Conservation (phyloP, 768 basidiomycete species). For the Mycena alexandri region DNA sequence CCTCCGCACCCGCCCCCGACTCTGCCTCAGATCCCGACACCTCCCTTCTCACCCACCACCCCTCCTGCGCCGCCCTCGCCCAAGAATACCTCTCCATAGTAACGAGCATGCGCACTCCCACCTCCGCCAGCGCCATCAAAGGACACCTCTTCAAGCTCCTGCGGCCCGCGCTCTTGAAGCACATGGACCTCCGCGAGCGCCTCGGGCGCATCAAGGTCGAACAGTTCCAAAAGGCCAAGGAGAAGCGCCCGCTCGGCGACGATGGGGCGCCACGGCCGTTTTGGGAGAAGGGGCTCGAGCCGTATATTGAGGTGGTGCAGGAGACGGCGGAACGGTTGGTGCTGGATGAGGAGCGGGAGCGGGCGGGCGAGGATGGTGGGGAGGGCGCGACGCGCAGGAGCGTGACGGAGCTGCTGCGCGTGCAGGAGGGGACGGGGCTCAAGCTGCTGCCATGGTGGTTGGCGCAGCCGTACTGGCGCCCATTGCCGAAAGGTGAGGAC, state of each 20-base stretch:
- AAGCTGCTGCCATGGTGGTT: constrained; percentile 62
- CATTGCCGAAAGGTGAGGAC: constrained; percentile 40
- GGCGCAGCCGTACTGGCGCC: constrained; percentile 77
- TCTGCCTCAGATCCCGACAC: constrained; percentile 43
- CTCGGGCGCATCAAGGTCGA: constrained; percentile 65
- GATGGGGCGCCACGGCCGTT: no score
- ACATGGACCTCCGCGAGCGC: constrained; percentile 79
- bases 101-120: constrained; percentile 73
- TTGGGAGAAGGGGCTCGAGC: constrained; percentile 45
- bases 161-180: constrained; percentile 76
- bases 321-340: constrained; percentile 74
- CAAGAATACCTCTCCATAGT: constrained; percentile 91
- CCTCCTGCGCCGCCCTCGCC: constrained; percentile 75
- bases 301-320: constrained; percentile 66
- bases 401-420: constrained; percentile 52
- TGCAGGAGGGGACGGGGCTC: constrained; percentile 63
- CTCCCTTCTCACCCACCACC: constrained; percentile 60
- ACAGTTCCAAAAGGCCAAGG: constrained; percentile 37
- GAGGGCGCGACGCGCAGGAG: constrained; percentile 43
- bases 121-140: constrained; percentile 82
- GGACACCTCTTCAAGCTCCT: constrained; percentile 95
- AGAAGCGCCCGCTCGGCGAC: neutral
- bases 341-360: constrained; percentile 61
- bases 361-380: constrained; percentile 49
- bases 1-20: constrained; percentile 22